Evolutionary conservation across 208 protist genomes (phyloP).

Genomic region (Acanthamoeba rhysodes): DNA sequence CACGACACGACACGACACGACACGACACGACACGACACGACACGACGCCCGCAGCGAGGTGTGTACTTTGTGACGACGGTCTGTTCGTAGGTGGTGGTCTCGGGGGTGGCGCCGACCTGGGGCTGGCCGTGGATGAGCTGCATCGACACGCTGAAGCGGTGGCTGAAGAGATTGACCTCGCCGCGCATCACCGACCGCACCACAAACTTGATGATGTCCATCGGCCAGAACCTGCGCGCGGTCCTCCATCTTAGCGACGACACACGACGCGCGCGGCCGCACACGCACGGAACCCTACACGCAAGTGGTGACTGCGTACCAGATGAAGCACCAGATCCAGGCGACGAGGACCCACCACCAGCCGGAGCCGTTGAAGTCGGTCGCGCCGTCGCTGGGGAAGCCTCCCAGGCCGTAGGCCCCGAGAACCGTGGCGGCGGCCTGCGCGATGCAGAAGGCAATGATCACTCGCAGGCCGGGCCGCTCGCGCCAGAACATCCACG

Average conservation of each 20-base stretch:
- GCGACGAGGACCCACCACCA: conserved; percentile 85
- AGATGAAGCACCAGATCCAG: conserved; percentile 88
- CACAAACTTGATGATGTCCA: conserved; percentile 64
- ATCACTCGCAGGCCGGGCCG: conserved; percentile 82
- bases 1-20: background rate
- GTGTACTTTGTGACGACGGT: conserved; percentile 15
- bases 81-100: background rate
- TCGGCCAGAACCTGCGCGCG: background rate
- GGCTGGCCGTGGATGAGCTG: conserved; percentile 29
- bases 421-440: conserved; percentile 83
- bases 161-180: conserved; percentile 23
- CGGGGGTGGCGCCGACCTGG: background rate
- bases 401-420: conserved; percentile 84
- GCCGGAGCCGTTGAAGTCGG: conserved; percentile 78
- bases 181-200: conserved; percentile 36
- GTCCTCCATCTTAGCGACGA: too few relatives aligned
- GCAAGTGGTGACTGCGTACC: conserved; percentile 51
- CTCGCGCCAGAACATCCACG: conserved; percentile 77
- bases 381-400: conserved; percentile 67
- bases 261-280: too few relatives aligned
- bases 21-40: background rate
- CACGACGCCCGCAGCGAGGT: background rate
- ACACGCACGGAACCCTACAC: too few relatives aligned
- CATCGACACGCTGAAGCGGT: conserved; percentile 12
- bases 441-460: conserved; percentile 85